These are phyloP conservation scores for Solanum hybrid DNA, from an alignment of 305 asterid species.

Conservation along the genomic window DNA sequence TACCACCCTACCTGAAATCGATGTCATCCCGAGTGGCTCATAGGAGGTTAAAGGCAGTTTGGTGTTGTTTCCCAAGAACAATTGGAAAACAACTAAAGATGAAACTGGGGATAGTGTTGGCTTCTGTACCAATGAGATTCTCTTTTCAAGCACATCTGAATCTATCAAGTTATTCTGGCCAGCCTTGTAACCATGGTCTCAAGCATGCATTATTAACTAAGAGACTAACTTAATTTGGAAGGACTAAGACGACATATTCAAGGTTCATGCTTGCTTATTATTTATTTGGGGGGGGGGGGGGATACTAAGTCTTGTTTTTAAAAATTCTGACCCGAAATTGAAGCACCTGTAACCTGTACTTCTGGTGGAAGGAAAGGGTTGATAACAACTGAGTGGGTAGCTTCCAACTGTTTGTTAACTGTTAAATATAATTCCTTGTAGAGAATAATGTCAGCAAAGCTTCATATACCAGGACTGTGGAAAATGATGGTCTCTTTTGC, in stretches of 20 bases:
- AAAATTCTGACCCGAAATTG: background rate
- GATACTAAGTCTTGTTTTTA: background rate
- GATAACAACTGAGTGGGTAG: background rate
- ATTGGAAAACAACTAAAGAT: background rate
- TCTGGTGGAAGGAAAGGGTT: background rate
- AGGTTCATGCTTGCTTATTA: background rate
- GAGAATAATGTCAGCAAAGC: background rate
- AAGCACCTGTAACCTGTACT: background rate
- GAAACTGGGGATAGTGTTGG: background rate
- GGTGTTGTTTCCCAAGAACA: background rate
- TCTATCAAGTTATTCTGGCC: background rate
- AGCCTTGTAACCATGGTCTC: background rate
- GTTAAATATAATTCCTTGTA: background rate
- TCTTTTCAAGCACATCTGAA: background rate
- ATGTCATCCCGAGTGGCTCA: background rate
- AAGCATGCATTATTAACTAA: background rate
- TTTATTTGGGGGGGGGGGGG: background rate
- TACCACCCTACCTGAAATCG: background rate
- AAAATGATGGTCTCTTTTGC: background rate
- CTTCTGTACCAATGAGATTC: background rate
- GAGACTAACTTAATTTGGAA: background rate
- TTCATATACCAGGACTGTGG: background rate
- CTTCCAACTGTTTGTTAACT: background rate
- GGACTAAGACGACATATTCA: background rate
- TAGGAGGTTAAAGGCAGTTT: background rate